Base-by-base conservation (phyloP, 73 alveolate species). In the Paramecium bursaria region DNA sequence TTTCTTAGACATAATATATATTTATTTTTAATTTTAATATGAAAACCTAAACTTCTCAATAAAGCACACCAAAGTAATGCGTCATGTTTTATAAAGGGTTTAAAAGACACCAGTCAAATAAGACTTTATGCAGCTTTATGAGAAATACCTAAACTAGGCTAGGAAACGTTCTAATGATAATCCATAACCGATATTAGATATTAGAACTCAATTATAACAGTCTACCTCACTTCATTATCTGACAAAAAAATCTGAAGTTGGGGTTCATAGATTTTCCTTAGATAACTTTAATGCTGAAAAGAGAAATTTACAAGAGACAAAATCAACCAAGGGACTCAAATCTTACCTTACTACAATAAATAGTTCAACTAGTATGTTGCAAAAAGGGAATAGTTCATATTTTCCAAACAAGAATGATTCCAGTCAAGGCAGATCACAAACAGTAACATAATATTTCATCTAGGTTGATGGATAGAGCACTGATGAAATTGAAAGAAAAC, bases 1-100 rank as follows among this genome's bases (percentile, higher is more conserved):
- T 26, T 92, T 92, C 85, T 91, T 91, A 42, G 96, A 80, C 91
- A 87, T 87, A 86, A 46, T 86, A 75, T 46, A 19, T 42, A 14
- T 50, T 50, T 22, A 48, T 30, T 85, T 26, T 85, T 74, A 31
- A 67, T 26, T 26, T 39, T 39, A 7, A 39, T 39, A 9, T 67
- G 82, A 67, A 67, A 47, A 67, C 82, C 44, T 42, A 67, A 42
- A 11, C 49, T 39, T 7, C 60, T 47, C 39, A 67, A 42, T 67
- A 67, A 67, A 67, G 27, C 13, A 67, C 82, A 2, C 82, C 82
- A 14, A 67, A 67, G 82, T 67, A 67, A 39, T 25, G 13, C 17
- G 33, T 30, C 27, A 19, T 57, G 21, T 33, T 30, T 57, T 23
- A 57, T 57, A 26, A 48, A 57, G 76, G 33, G 76, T 50, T 57